phyloP scores from a whole-genome alignment of 768 basidiomycete species.

The Mycena sanguinolenta region DNA sequence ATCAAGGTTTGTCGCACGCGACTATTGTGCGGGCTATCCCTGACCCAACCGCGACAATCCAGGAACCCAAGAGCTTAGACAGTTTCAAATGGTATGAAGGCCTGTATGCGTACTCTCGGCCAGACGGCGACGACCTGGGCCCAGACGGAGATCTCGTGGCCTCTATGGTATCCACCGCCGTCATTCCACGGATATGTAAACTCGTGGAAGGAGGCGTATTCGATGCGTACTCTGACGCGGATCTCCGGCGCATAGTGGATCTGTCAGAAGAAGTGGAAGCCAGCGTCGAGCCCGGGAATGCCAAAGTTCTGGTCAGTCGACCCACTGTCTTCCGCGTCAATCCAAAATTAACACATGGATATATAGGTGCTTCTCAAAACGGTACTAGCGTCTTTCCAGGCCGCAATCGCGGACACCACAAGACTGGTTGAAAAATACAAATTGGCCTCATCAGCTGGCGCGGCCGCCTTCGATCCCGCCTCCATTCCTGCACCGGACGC shows the following conservation, averaged over 20 bases:
- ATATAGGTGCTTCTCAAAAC: conserved; percentile 70
- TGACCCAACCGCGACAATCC: conserved; percentile 17
- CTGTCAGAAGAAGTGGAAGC: conserved; percentile 86
- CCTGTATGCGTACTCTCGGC: conserved; percentile 83
- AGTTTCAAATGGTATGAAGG: conserved; percentile 88
- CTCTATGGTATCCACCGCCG: conserved; percentile 87
- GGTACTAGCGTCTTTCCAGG: conserved; percentile 64
- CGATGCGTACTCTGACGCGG: conserved; percentile 81
- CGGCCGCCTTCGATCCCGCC: conserved; percentile 77
- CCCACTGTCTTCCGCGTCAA: conserved; percentile 18
- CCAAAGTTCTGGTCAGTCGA: conserved; percentile 70
- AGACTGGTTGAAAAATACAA: conserved; percentile 64
- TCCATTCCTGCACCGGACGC: conserved; percentile 77
- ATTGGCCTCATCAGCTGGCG: conserved; percentile 41
- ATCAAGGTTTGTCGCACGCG: conserved; percentile 72
- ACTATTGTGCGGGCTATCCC: not conserved
- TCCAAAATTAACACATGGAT: not conserved
- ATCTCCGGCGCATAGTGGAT: conserved; percentile 76
- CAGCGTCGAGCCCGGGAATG: conserved; percentile 72
- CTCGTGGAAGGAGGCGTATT: conserved; percentile 84
- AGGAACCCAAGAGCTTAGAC: conserved; percentile 74
- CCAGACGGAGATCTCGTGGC: conserved; percentile 91
- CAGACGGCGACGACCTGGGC: conserved; percentile 64
- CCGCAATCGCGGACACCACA: conserved; percentile 66
- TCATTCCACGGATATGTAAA: conserved; percentile 82